A percentile compares a stretch with the other conserved stretches of the same genome.
Conservation (phyloP, 257 asterid species). For the Scutellaria galericulata region DNA sequence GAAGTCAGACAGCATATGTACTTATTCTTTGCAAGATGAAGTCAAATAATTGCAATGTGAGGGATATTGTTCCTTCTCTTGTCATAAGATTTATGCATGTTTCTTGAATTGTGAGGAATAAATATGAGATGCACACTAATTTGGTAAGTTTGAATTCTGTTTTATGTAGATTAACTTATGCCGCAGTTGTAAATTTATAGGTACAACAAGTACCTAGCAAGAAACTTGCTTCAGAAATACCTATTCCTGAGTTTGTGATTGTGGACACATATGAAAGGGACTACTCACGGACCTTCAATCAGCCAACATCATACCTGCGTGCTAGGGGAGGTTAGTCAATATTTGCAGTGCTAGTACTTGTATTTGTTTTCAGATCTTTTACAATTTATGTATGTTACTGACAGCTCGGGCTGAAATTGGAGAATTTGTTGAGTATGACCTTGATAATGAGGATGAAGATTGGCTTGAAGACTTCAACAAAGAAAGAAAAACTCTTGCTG, state of each 20-base stretch:
- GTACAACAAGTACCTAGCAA: conserved; percentile 69
- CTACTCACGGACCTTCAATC: conserved; percentile 84
- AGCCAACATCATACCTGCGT: conserved; percentile 88
- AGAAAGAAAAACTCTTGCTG: conserved; percentile 68
- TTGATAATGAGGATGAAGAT: conserved; percentile 98
- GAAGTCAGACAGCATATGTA: not conserved
- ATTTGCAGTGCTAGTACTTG: conserved; percentile 27
- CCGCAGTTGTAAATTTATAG: conserved; percentile 41
- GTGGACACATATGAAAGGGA: conserved; percentile 98
- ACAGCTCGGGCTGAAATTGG: conserved; percentile 97
- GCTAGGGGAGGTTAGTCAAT: conserved; percentile 87
- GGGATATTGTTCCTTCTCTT: conserved; percentile 18
- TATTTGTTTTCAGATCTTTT: conserved; percentile 19
- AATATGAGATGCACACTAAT: conserved; percentile 9
- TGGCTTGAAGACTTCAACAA: conserved; percentile 87
- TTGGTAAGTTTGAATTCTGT: conserved; percentile 15
- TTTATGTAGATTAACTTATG: conserved; percentile 25
- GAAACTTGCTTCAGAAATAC: conserved; percentile 87
- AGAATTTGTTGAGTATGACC: conserved; percentile 98
- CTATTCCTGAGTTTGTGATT: conserved; percentile 87
- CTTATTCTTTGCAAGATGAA: not conserved
- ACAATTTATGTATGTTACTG: conserved; percentile 38
- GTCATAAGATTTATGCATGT: not conserved
- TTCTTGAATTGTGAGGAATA: conserved; percentile 25
- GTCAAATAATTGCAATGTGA: conserved; percentile 1